Evolutionary conservation across 768 basidiomycete species (phyloP), one percentile per base, ranked within the genome.

Genomic region (Russula olivacea): DNA sequence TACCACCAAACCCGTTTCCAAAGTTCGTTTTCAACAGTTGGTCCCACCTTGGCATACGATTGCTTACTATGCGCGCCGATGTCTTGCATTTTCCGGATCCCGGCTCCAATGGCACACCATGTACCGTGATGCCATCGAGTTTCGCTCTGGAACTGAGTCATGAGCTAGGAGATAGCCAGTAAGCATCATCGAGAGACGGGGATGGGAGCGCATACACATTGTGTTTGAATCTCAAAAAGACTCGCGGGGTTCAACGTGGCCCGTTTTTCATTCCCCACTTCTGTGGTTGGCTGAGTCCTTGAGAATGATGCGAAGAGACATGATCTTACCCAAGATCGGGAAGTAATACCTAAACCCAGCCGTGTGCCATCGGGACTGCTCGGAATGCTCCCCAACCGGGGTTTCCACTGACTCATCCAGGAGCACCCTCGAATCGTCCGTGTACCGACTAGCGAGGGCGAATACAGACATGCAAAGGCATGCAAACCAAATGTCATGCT

Each of bases 271-370:
- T 77, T 78, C 70, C 82, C 80, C 21, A 85, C 75, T 58, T 78
- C 86, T 87, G 66, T 45, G 15, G 50, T 38, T 59, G 59, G 67
- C 17, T 53, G 65, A 58, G 57, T 11, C 36, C 12, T 34, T 11
- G 28, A 17, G 11, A 52, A 69, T 61, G 48, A 53, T 61, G 55
- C 36, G 41, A 34, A 32, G 19, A 30, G 56, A 38, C 15, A 51
- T 23, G 9, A 19, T 69, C 77, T 55, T 59, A 84, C 84, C 80
- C 57, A 80, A 74, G n/a, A 81, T 81, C 4, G 78, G 73, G 54
- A 80, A 78, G 58, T 86, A 84, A 68, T 83, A 91, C 65, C 74
- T 76, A 79, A 81, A 82, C 12, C 86, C 87, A 17, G 85, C 81
- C 21, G 75, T 75, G 55, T 77, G 77, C 81, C 84, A 84, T 61